These are phyloP conservation scores for Acanthamoeba castellanii DNA, from an alignment of 208 protist species.

Conservation along the genomic window DNA sequence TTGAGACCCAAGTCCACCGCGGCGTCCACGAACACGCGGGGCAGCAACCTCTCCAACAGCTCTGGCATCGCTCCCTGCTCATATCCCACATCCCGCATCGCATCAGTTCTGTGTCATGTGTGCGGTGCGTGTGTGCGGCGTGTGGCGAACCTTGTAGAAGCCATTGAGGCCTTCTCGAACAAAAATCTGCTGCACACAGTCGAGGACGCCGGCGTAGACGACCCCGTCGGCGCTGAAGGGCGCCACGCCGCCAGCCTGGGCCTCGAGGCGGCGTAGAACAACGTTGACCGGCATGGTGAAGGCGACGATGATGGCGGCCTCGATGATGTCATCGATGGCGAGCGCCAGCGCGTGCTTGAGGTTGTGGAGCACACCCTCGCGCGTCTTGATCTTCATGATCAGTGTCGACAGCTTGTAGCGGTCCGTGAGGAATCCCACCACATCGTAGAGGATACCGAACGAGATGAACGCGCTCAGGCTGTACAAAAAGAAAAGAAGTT, in stretches of 20 bases:
- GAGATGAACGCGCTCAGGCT: conserved; percentile 11
- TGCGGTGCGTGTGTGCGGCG: not conserved
- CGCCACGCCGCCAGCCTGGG: not conserved
- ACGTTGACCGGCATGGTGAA: conserved; percentile 41
- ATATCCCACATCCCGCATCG: no score
- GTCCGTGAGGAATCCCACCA: conserved; percentile 39
- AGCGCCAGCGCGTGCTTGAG: conserved; percentile 22
- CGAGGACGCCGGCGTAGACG: not conserved
- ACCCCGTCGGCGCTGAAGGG: not conserved
- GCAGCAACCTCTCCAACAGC: conserved; percentile 4
- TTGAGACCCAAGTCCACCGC: conserved; percentile 8
- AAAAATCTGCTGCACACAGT: conserved; percentile 9
- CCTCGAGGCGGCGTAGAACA: not conserved
- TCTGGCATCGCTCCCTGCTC: conserved; percentile 1
- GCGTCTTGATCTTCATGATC: conserved; percentile 29
- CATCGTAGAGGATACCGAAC: conserved; percentile 11
- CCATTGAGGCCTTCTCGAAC: not conserved
- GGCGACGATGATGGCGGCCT: conserved; percentile 13
- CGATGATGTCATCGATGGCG: conserved; percentile 37
- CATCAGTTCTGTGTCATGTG: not conserved
- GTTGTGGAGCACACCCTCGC: conserved; percentile 9
- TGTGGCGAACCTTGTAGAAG: conserved; percentile 29
- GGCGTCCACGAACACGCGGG: conserved; percentile 6
- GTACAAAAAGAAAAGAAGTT: not conserved
- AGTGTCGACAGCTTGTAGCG: conserved; percentile 26